Evolutionary conservation across 306 rosid genomes (phyloP).

Genomic region (Vigna angularis): DNA sequence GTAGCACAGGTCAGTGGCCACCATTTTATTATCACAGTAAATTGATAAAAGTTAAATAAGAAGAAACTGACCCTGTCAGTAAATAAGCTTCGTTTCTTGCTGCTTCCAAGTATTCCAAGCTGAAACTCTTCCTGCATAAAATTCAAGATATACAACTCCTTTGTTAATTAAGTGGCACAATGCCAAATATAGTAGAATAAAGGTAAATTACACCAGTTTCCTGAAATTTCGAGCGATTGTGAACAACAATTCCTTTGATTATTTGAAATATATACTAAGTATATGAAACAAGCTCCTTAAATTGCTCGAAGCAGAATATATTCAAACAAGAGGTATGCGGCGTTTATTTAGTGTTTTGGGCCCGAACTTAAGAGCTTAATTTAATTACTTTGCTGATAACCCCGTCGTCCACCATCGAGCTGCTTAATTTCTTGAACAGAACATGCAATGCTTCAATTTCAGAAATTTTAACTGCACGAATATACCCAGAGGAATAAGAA

Average conservation of each 20-base stretch:
- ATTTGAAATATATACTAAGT: neutral
- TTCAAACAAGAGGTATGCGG: neutral
- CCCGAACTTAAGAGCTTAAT: conserved; percentile 12
- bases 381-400: conserved; percentile 59
- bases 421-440: conserved; percentile 64
- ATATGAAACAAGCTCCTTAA: neutral
- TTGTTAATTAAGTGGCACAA: conserved; percentile 20
- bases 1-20: neutral
- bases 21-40: neutral
- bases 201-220: neutral
- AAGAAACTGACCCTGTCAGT: conserved; percentile 58
- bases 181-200: neutral
- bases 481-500: neutral
- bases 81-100: conserved; percentile 52
- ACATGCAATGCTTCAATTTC: conserved; percentile 59
- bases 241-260: neutral
- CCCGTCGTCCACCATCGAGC: conserved; percentile 61
- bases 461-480: conserved; percentile 49
- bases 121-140: conserved; percentile 65
- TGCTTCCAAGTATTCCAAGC: conserved; percentile 59
- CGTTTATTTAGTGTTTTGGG: no score
- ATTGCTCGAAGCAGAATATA: no score
- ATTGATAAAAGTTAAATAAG: neutral
- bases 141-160: conserved; percentile 25
- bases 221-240: neutral